A percentile compares a stretch with the other conserved stretches of the same genome.
phyloP scores from a whole-genome alignment of 2,329 filamentous ascomycete species.

The Exophiala oligosperma region DNA sequence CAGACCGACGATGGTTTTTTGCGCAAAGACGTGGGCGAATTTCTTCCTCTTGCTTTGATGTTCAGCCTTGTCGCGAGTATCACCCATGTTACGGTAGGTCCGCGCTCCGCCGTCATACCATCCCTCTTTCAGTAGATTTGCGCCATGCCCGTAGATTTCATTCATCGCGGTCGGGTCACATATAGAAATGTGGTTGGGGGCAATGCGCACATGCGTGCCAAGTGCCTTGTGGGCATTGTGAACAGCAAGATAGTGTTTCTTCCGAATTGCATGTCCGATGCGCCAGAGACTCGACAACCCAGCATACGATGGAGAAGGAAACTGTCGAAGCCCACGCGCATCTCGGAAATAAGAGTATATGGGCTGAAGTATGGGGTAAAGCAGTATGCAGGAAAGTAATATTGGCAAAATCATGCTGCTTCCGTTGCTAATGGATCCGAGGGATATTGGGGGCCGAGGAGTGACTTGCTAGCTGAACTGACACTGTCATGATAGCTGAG shows the following conservation, averaged over 20 bases:
- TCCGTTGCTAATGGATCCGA: too few species aligned
- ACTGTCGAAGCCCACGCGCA: too few species aligned
- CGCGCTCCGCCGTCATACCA: slow-evolving; percentile 35
- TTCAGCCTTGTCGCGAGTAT: slow-evolving; percentile 24
- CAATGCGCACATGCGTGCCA: slow-evolving; percentile 46
- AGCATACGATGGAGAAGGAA: too few species aligned
- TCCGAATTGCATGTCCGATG: too few species aligned
- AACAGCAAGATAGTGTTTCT: neutral
- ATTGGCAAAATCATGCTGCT: too few species aligned
- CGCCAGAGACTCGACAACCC: too few species aligned
- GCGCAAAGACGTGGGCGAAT: slow-evolving; percentile 25
- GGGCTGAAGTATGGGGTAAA: too few species aligned
- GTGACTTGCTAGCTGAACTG: too few species aligned
- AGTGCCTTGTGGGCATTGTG: slow-evolving; percentile 27
- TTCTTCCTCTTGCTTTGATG: slow-evolving; percentile 28
- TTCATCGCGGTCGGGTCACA: slow-evolving; percentile 43
- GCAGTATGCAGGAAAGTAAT: too few species aligned
- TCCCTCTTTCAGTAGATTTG: slow-evolving; percentile 40
- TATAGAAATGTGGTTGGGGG: slow-evolving; percentile 51
- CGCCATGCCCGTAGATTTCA: slow-evolving; percentile 44
- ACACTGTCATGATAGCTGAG: too few species aligned
- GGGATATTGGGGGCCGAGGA: too few species aligned
- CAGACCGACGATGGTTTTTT: slow-evolving; percentile 22
- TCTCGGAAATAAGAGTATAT: too few species aligned
- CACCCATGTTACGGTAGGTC: slow-evolving; percentile 16